Evolutionary conservation across 805 yeast genomes (phyloP), one percentile per base, ranked within the genome.

Genomic region (Cephaloascus fragrans): DNA sequence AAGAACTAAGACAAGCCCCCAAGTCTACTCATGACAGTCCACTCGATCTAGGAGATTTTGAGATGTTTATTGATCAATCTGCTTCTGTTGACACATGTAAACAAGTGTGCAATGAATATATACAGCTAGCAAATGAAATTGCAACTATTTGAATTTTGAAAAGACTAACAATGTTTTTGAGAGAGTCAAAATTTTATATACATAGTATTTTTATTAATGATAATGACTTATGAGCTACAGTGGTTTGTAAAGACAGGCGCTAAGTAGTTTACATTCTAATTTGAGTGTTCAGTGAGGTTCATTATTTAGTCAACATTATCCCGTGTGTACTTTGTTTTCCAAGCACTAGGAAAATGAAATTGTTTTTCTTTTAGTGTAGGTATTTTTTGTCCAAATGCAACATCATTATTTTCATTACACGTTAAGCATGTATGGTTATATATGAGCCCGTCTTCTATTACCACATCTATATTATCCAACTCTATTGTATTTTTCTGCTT

Each of bases 1-100:
- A 51, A 26, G 71, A 66, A 19, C 45, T 61, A 38, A 55, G 61
- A 32, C 59, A 49, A 26, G 45, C 49, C 5, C 59, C 66, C 1
- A 56, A 55, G 35, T 14, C 36, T 12, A n/a, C n/a, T 14, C 20
- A 34, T 23, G 28, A 23, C 12, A 6, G 12, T 12, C 10, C 28
- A 23, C 28, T 23, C 12, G 12, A 23, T 23, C 12, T 23, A 12
- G 28, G 28, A 8, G 28, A 23, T 23, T 12, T 23, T 23, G 28
- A 23, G 12, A 8, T 12, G 6, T 12, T 23, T 8, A 8, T 8
- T 23, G 12, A 23, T 8, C 12, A 6, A 8, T 23, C 28, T 8
- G 28, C 28, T 8, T 12, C 12, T 6, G 28, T 23, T 23, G 28
- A 23, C 12, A 23, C 6, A 23, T 23, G 28, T 23, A 23, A 23